These are phyloP conservation scores for Verticillium nubilum DNA, from an alignment of 2,329 filamentous ascomycete genomes.

Conservation along the genomic window DNA sequence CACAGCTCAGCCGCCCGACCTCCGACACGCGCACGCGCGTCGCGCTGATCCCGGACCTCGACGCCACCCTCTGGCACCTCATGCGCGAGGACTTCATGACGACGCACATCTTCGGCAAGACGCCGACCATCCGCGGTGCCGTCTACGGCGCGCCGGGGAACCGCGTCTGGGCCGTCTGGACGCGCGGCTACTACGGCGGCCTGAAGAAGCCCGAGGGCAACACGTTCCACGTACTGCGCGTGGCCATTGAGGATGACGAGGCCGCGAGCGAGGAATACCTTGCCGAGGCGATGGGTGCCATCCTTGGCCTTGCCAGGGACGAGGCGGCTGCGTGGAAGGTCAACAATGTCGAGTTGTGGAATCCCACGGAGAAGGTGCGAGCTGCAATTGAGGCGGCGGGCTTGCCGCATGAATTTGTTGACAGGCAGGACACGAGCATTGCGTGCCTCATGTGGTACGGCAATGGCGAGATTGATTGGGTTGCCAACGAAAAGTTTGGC, in stretches of 20 bases:
- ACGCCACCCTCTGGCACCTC: slow-evolving; percentile 71
- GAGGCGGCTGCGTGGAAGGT: slow-evolving; percentile 70
- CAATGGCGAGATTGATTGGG: slow-evolving; percentile 59
- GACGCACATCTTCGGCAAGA: slow-evolving; percentile 50
- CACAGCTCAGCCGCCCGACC: slow-evolving; percentile 36
- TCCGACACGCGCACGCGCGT: slow-evolving; percentile 44
- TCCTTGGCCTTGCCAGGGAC: slow-evolving; percentile 61
- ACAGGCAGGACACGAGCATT: slow-evolving; percentile 62
- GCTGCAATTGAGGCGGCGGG: slow-evolving; percentile 39
- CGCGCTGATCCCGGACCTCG: slow-evolving; percentile 62
- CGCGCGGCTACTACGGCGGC: slow-evolving; percentile 57
- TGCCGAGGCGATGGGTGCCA: slow-evolving; percentile 48
- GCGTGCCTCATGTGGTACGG: slow-evolving; percentile 69
- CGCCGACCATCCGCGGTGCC: slow-evolving; percentile 64
- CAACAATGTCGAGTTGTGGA: slow-evolving; percentile 74
- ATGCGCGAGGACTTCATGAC: slow-evolving; percentile 76
- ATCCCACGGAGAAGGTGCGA: slow-evolving; percentile 55
- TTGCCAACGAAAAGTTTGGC: slow-evolving; percentile 70
- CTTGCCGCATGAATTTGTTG: slow-evolving; percentile 43
- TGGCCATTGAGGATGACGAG: slow-evolving; percentile 58
- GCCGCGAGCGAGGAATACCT: slow-evolving; percentile 33
- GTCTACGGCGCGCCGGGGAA: slow-evolving; percentile 47
- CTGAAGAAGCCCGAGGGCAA: slow-evolving; percentile 52
- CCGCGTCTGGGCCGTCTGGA: slow-evolving; percentile 72
- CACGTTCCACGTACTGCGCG: slow-evolving; percentile 61